phyloP scores from a whole-genome alignment of 176 grass and related monocot species.

The Leersia perrieri region DNA sequence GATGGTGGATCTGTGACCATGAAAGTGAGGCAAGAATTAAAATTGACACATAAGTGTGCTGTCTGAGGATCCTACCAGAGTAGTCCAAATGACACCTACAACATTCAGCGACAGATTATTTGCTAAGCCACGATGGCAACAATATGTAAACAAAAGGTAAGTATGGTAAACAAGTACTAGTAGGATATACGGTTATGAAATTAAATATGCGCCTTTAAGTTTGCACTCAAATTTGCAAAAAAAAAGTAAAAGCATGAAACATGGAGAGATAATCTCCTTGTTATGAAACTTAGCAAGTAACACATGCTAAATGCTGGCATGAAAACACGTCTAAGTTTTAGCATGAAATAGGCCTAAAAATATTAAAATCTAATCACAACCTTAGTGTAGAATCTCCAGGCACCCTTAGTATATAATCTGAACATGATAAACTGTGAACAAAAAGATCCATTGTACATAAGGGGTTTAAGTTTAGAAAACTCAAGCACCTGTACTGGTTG shows the following conservation, averaged over 20 bases:
- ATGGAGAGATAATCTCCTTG: neutral
- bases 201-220: neutral
- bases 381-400: neutral
- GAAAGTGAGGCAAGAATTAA: neutral
- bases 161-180: neutral
- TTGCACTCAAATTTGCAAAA: neutral
- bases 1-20: constrained; percentile 68
- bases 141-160: neutral
- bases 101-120: neutral
- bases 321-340: neutral
- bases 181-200: neutral
- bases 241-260: neutral
- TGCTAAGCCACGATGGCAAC: neutral
- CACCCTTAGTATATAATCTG: neutral
- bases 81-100: neutral
- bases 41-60: neutral
- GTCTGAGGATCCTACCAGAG: neutral
- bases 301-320: neutral
- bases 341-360: neutral
- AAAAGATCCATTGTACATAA: neutral
- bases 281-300: neutral
- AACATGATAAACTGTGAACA: neutral
- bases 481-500: constrained; percentile 79
- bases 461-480: neutral
- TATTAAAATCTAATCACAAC: neutral